Conservation (phyloP, 208 protist genomes). For the Leishmania amazonensis region DNA sequence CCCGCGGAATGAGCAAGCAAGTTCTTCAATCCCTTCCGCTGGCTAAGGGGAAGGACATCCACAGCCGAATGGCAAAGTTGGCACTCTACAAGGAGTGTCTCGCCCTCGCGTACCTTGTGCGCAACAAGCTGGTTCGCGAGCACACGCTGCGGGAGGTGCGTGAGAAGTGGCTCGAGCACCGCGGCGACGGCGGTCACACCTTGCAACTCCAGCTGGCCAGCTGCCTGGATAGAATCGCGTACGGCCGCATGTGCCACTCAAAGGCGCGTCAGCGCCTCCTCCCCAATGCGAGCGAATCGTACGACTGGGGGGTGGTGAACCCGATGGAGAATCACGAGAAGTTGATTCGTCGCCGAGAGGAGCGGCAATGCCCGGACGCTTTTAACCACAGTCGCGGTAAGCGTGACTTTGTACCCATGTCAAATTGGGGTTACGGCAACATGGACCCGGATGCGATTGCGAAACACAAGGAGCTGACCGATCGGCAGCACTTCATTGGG, state of each 20-base stretch:
- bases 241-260: conserved; percentile 84
- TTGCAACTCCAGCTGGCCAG: conserved; percentile 85
- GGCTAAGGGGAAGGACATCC: conserved; percentile 84
- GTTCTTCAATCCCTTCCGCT: conserved; percentile 75
- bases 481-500: conserved; percentile 87
- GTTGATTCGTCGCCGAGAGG: conserved; percentile 53
- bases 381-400: conserved; percentile 75
- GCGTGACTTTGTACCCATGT: conserved; percentile 92
- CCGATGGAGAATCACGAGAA: conserved; percentile 80
- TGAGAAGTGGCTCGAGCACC: conserved; percentile 79
- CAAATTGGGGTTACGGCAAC: conserved; percentile 89
- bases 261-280: conserved; percentile 81
- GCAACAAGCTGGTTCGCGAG: conserved; percentile 66
- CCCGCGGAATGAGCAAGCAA: conserved; percentile 67
- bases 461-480: conserved; percentile 87
- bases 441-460: conserved; percentile 89
- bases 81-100: conserved; percentile 90
- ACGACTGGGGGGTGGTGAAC: conserved; percentile 88
- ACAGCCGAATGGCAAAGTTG: conserved; percentile 79
- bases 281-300: conserved; percentile 78
- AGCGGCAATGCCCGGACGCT: conserved; percentile 75
- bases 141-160: conserved; percentile 81
- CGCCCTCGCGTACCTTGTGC: conserved; percentile 64
- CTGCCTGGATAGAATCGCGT: conserved; percentile 83
- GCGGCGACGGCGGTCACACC: conserved; percentile 78